Evolutionary conservation across 2,329 filamentous ascomycete genomes (phyloP).

Genomic region (Fusarium compactum): DNA sequence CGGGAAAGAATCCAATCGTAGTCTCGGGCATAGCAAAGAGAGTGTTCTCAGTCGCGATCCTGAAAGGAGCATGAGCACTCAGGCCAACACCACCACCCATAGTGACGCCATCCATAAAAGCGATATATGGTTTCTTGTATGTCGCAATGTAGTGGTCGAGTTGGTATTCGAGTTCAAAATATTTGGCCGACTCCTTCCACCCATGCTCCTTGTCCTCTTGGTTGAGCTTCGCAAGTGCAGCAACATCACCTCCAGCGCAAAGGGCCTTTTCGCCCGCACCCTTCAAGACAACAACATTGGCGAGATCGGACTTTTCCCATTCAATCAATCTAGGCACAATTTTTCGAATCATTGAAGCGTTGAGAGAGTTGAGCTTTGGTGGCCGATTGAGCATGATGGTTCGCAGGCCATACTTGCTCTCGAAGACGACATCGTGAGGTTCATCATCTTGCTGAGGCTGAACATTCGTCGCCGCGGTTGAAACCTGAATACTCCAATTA

Average conservation of each 20-base stretch:
- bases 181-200: conserved; percentile 80
- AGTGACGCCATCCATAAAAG: conserved; percentile 97
- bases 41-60: conserved; percentile 95
- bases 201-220: conserved; percentile 71
- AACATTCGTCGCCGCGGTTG: conserved; percentile 53
- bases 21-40: conserved; percentile 99
- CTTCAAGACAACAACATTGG: conserved; percentile 92
- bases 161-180: conserved; percentile 95
- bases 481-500: conserved; percentile 49
- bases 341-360: conserved; percentile 94
- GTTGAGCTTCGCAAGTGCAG: conserved; percentile 80
- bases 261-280: conserved; percentile 87
- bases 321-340: conserved; percentile 90
- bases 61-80: conserved; percentile 93
- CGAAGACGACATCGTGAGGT: conserved; percentile 92
- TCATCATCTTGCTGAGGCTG: conserved; percentile 76
- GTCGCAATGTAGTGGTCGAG: conserved; percentile 96
- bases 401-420: conserved; percentile 87
- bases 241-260: conserved; percentile 94
- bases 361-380: conserved; percentile 90
- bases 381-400: conserved; percentile 95
- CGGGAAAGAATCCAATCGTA: conserved; percentile 97
- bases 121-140: conserved; percentile 91
- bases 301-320: conserved; percentile 95
- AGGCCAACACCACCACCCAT: conserved; percentile 98